Conservation (phyloP, 2,329 filamentous ascomycete genomes). For the Phialophora macrospora region DNA sequence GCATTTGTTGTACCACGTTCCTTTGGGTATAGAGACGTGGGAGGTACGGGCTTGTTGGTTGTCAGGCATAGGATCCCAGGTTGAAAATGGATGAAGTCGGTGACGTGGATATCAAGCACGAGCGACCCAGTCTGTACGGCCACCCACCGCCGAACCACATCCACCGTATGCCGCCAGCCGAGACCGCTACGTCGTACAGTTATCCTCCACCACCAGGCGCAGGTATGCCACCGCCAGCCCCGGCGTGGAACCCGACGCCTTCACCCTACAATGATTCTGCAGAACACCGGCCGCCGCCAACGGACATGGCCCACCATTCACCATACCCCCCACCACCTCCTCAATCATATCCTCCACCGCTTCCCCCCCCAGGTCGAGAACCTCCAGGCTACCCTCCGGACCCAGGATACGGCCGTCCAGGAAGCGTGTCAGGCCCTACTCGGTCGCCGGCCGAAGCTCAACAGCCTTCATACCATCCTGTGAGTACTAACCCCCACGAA, state of each 20-base stretch:
- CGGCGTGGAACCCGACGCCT: conserved; percentile 37
- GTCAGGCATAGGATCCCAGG: conserved; percentile 27
- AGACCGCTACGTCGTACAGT: conserved; percentile 38
- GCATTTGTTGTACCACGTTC: conserved; percentile 34
- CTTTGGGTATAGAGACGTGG: conserved; percentile 36
- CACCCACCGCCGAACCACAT: conserved; percentile 30
- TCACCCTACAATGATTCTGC: conserved; percentile 37
- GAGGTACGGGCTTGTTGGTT: conserved; percentile 31
- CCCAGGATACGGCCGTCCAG: conserved; percentile 37
- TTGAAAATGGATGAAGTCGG: conserved; percentile 37
- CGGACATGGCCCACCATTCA: conserved; percentile 32
- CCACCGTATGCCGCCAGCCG: conserved; percentile 39
- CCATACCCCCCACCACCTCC: conserved; percentile 26
- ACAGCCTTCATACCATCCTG: conserved; percentile 35
- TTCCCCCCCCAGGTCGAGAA: conserved; percentile 32
- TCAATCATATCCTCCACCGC: conserved; percentile 31
- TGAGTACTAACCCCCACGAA: conserved; percentile 35
- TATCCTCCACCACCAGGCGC: conserved; percentile 33
- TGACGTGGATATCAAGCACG: conserved; percentile 37
- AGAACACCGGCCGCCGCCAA: conserved; percentile 36
- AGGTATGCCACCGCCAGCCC: conserved; percentile 34
- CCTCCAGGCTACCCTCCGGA: conserved; percentile 36
- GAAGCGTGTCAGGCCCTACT: conserved; percentile 37
- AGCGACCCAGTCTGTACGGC: conserved; percentile 34
- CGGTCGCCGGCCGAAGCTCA: conserved; percentile 38